These are phyloP conservation scores for sunflower (Helianthus annuus) DNA, from an alignment of 129 eudicot genomes.

Conservation along the genomic window DNA sequence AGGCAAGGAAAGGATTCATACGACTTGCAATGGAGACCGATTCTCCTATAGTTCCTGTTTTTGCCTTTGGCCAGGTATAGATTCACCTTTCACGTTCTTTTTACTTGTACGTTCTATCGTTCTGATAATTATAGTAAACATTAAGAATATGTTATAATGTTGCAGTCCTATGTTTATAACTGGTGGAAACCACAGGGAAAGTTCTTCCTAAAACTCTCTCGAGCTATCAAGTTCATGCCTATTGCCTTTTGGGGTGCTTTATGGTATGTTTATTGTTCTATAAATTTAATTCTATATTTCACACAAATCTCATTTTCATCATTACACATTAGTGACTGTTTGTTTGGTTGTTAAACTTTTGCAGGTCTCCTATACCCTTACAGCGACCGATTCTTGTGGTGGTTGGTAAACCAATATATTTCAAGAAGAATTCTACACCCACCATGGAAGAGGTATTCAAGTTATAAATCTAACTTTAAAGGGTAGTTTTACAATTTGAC, in stretches of 20 bases:
- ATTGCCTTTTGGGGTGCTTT: constrained; percentile 80
- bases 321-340: not conserved
- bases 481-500: constrained; percentile 1
- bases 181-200: constrained; percentile 96
- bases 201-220: constrained; percentile 52
- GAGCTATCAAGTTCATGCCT: constrained; percentile 80
- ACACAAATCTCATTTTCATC: constrained; percentile 12
- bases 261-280: constrained; percentile 53
- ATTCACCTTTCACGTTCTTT: not conserved
- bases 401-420: constrained; percentile 78
- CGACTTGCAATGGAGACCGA: constrained; percentile 80
- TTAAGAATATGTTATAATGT: not conserved
- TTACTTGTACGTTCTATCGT: not conserved
- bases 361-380: constrained; percentile 81
- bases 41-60: constrained; percentile 85
- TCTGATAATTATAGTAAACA: not conserved
- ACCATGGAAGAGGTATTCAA: constrained; percentile 73
- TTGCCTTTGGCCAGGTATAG: constrained; percentile 89
- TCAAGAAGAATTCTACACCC: constrained; percentile 66
- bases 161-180: constrained; percentile 73
- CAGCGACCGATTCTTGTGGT: constrained; percentile 78
- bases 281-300: not conserved
- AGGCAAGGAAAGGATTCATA: constrained; percentile 74
- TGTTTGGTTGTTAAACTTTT: constrained; percentile 9
- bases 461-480: constrained; percentile 1